phyloP scores from a whole-genome alignment of 352 stramenopile species.

The Discostella stelligera region DNA sequence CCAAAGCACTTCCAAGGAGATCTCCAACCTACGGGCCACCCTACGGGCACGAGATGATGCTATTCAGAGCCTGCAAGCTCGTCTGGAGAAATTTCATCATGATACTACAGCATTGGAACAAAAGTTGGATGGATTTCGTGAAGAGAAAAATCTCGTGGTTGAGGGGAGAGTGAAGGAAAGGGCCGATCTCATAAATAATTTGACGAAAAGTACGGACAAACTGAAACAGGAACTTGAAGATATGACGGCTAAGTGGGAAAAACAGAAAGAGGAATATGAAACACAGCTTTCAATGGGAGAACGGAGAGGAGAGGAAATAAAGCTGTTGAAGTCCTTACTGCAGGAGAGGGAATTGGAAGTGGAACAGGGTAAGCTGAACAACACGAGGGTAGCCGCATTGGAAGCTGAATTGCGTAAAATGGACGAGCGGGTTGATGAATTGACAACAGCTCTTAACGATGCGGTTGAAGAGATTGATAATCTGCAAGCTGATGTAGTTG shows the following conservation, averaged over 20 bases:
- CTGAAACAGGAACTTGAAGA: constrained; percentile 38
- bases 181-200: constrained; percentile 8
- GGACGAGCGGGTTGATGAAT: constrained; percentile 38
- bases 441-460: constrained; percentile 30
- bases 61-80: constrained; percentile 37
- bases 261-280: constrained; percentile 25
- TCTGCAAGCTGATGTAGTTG: constrained; percentile 32
- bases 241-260: constrained; percentile 29
- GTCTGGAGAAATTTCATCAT: constrained; percentile 17
- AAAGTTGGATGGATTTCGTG: constrained; percentile 35
- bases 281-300: constrained; percentile 15
- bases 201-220: constrained; percentile 43
- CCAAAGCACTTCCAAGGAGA: constrained; percentile 31
- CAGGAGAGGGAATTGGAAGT: constrained; percentile 14
- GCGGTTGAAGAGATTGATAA: constrained; percentile 40
- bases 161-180: constrained; percentile 10
- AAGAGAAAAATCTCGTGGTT: not conserved
- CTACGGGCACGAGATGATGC: constrained; percentile 37
- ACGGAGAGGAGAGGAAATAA: constrained; percentile 26
- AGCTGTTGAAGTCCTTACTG: constrained; percentile 7
- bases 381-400: constrained; percentile 24
- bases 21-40: constrained; percentile 31
- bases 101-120: constrained; percentile 38
- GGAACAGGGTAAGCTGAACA: not conserved
- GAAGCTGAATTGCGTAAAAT: constrained; percentile 32